A percentile compares a stretch with the other conserved stretches of the same genome.
These are phyloP conservation scores for Diphasiastrum complanatum DNA, from an alignment of 83 land plant genomes.

Conservation along the genomic window DNA sequence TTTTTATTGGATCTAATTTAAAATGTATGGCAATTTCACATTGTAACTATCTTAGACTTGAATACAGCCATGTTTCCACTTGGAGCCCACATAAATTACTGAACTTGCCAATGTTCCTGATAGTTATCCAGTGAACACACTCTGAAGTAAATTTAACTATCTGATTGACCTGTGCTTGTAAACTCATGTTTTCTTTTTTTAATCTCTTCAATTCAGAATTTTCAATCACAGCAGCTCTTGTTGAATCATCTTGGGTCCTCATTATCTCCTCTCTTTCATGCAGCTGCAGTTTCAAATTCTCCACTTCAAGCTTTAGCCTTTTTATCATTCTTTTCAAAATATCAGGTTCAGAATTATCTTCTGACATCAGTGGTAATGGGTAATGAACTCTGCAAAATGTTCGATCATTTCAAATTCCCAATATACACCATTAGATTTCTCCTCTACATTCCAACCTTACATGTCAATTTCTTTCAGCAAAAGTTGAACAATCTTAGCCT, in stretches of 20 bases:
- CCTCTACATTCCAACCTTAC: neutral
- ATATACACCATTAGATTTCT: neutral
- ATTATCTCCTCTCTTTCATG: slow-evolving; percentile 8
- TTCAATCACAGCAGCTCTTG: slow-evolving; percentile 2
- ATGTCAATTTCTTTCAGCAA: neutral
- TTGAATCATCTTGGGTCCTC: slow-evolving; percentile 13
- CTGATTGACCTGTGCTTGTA: slow-evolving; percentile 17
- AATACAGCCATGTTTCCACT: too few species aligned
- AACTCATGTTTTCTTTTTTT: slow-evolving; percentile 20
- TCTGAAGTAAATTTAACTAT: neutral
- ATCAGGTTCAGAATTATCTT: slow-evolving; percentile 33
- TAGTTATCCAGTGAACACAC: neutral
- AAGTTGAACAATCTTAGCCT: neutral
- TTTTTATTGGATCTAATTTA: too few species aligned
- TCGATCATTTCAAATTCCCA: neutral
- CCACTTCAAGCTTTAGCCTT: slow-evolving; percentile 29
- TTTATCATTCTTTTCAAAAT: slow-evolving; percentile 31
- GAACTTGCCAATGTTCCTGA: neutral
- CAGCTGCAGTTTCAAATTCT: slow-evolving; percentile 16
- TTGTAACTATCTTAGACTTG: too few species aligned
- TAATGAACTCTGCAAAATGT: slow-evolving; percentile 30
- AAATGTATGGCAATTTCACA: too few species aligned
- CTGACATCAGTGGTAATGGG: slow-evolving; percentile 28
- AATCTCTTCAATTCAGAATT: slow-evolving; percentile 8
- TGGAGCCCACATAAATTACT: too few species aligned